Conservation (phyloP, 805 yeast genomes). For the Teunomyces aglyptinius region DNA sequence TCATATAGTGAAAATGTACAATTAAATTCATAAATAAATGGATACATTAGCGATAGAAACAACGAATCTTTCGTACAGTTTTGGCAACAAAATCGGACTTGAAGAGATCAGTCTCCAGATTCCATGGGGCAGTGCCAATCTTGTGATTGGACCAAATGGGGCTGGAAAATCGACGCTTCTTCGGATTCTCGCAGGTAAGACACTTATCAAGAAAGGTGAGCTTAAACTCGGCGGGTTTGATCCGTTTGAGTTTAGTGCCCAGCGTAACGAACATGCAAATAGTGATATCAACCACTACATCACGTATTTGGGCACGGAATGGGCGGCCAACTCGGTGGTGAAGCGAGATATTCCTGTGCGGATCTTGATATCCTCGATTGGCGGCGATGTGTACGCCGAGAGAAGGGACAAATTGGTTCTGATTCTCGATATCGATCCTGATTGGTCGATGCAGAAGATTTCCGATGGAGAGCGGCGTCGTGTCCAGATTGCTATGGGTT, state of each 20-base stretch:
- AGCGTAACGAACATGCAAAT: constrained; percentile 42
- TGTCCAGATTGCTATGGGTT: constrained; percentile 92
- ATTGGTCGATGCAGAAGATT: constrained; percentile 89
- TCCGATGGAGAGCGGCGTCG: constrained; percentile 95
- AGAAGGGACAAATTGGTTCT: constrained; percentile 75
- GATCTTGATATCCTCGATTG: constrained; percentile 74
- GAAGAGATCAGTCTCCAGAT: constrained; percentile 59
- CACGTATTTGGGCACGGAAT: constrained; percentile 93
- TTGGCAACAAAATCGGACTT: constrained; percentile 63
- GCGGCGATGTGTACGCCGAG: constrained; percentile 61
- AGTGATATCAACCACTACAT: constrained; percentile 48
- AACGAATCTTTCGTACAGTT: constrained; percentile 63
- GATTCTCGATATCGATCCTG: constrained; percentile 78
- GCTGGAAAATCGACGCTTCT: constrained; percentile 94
- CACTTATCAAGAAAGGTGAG: constrained; percentile 70
- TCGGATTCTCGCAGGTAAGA: constrained; percentile 86
- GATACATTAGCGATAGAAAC: constrained; percentile 55
- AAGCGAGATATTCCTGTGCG: constrained; percentile 89
- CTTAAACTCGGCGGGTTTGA: constrained; percentile 78
- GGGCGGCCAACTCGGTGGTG: constrained; percentile 92
- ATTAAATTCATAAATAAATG: not conserved
- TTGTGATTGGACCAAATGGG: constrained; percentile 91
- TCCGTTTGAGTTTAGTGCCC: constrained; percentile 69
- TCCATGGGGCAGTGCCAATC: constrained; percentile 69
- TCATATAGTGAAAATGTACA: too few relatives aligned